Evolutionary conservation across 768 basidiomycete species (phyloP).

Genomic region (Suillus bovinus): DNA sequence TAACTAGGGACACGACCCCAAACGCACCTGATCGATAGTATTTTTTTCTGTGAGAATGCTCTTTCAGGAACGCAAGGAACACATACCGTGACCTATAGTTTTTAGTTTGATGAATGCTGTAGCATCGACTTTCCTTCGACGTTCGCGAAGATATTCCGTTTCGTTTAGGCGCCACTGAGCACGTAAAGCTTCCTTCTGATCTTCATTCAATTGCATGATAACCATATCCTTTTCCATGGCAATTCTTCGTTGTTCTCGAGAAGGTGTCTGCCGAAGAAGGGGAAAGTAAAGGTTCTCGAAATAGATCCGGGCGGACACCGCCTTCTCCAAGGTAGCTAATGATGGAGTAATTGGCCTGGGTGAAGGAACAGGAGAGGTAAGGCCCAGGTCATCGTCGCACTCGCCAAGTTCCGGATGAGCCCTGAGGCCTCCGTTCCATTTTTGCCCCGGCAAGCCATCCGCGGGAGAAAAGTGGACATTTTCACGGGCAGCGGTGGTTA

Average conservation of each 20-base stretch:
- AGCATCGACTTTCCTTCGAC: constrained; percentile 78
- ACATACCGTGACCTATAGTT: constrained; percentile 89
- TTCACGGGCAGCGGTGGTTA: constrained; percentile 76
- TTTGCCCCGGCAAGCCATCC: constrained; percentile 53
- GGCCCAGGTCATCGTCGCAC: constrained; percentile 42
- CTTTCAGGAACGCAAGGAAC: constrained; percentile 26
- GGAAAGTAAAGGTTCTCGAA: constrained; percentile 92
- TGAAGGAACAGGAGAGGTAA: constrained; percentile 16
- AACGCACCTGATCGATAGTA: constrained; percentile 72
- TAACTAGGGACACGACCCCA: constrained; percentile 92
- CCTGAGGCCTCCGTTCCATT: constrained; percentile 59
- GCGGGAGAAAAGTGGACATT: constrained; percentile 52
- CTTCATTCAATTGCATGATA: constrained; percentile 66
- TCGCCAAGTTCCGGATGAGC: constrained; percentile 69
- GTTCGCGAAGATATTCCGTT: constrained; percentile 85
- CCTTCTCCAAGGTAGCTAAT: constrained; percentile 89
- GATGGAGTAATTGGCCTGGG: constrained; percentile 75
- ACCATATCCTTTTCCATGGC: constrained; percentile 90
- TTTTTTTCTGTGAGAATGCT: constrained; percentile 26
- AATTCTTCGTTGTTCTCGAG: constrained; percentile 79
- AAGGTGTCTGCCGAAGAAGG: constrained; percentile 80
- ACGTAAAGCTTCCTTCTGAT: constrained; percentile 71
- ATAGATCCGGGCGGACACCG: constrained; percentile 89
- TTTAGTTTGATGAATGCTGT: constrained; percentile 87
- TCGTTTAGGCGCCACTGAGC: constrained; percentile 85